These are phyloP conservation scores for Kwoniella europaea DNA, from an alignment of 768 basidiomycete genomes.

Conservation along the genomic window DNA sequence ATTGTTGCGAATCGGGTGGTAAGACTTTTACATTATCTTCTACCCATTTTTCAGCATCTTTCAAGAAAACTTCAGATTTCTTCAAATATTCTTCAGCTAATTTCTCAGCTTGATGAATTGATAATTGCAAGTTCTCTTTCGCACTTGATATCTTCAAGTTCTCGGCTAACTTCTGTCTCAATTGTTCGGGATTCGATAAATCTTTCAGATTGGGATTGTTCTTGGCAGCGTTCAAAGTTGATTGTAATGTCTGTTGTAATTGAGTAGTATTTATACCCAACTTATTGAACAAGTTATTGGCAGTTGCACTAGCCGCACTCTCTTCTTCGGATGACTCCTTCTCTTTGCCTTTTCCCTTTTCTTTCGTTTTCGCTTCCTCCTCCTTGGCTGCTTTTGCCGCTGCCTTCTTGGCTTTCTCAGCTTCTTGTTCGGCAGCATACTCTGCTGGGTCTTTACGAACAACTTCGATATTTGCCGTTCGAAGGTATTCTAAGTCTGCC, in stretches of 20 bases:
- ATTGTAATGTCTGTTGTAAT: slow-evolving; percentile 42
- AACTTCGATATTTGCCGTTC: slow-evolving; percentile 52
- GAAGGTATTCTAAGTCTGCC: slow-evolving; percentile 52
- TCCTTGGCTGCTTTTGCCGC: slow-evolving; percentile 22
- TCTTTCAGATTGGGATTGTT: slow-evolving; percentile 35
- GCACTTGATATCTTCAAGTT: slow-evolving; percentile 62
- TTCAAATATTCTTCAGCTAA: slow-evolving; percentile 81
- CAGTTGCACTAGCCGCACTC: slow-evolving; percentile 5
- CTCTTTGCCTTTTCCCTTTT: slow-evolving; percentile 52
- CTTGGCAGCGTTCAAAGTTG: slow-evolving; percentile 37
- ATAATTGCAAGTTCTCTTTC: slow-evolving; percentile 64
- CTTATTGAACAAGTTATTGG: slow-evolving; percentile 34
- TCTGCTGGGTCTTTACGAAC: slow-evolving; percentile 43
- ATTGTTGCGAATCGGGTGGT: slow-evolving; percentile 69
- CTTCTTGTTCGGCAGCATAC: slow-evolving; percentile 35
- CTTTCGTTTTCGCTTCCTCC: slow-evolving; percentile 12
- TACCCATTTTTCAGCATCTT: slow-evolving; percentile 66
- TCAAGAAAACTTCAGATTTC: slow-evolving; percentile 61
- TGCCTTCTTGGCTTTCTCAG: slow-evolving; percentile 24
- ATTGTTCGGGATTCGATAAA: slow-evolving; percentile 32
- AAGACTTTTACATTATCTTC: slow-evolving; percentile 91
- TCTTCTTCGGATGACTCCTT: slow-evolving; percentile 25
- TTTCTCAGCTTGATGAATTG: slow-evolving; percentile 64
- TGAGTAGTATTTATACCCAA: slow-evolving; percentile 42
- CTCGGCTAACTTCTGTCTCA: slow-evolving; percentile 44